Evolutionary conservation across 345 rosid species (phyloP).

Genomic region (Salix suchowensis): DNA sequence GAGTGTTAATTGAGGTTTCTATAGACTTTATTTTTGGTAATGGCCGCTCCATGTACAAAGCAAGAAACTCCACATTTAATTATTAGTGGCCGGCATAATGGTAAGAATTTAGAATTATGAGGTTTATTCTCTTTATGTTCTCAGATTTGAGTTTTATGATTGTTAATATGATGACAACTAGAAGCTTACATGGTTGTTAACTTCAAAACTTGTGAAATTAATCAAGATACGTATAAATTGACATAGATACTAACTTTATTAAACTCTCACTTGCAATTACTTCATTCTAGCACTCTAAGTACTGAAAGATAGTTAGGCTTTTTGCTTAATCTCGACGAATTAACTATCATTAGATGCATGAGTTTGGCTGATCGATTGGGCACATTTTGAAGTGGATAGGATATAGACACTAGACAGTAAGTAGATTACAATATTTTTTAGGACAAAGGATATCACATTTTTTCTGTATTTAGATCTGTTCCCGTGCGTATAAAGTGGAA

Average conservation of each 20-base stretch:
- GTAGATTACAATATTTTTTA: neutral
- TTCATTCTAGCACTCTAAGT: neutral
- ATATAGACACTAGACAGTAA: neutral
- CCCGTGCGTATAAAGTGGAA: neutral
- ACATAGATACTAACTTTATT: fast-evolving
- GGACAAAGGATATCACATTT: conserved; percentile 18
- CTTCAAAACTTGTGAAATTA: no score
- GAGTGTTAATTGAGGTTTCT: conserved; percentile 91
- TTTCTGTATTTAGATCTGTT: neutral
- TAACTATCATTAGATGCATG: neutral
- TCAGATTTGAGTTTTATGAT: no score
- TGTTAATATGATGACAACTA: no score
- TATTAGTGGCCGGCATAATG: no score
- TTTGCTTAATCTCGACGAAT: no score
- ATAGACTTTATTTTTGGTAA: conserved; percentile 95
- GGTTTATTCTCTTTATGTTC: no score
- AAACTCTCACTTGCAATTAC: no score
- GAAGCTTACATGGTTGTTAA: no score
- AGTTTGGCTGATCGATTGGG: no score
- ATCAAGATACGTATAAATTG: fast-evolving
- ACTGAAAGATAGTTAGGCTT: neutral
- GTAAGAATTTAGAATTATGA: no score
- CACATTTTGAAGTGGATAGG: no score
- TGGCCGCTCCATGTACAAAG: conserved; percentile 91
- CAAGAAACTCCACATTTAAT: conserved; percentile 14